phyloP scores from a whole-genome alignment of 305 asterid species.

The Andrographis paniculata region DNA sequence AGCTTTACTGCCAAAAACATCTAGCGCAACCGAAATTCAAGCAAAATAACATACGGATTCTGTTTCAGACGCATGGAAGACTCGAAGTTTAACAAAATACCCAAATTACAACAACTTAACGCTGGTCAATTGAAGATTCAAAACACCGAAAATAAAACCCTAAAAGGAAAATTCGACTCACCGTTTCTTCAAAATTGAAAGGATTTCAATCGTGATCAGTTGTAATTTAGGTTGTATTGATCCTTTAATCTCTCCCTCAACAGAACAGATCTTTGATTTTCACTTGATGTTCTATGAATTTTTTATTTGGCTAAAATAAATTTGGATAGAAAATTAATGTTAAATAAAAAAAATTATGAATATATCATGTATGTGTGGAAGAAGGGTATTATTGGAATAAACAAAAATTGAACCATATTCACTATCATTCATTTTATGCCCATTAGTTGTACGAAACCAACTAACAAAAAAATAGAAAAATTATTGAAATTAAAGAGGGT shows the following conservation, averaged over 20 bases:
- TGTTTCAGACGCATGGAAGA: slow-evolving; percentile 4
- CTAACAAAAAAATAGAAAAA: too few species aligned
- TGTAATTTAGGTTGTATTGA: slow-evolving; percentile 25
- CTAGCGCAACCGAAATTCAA: slow-evolving; percentile 7
- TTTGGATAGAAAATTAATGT: not conserved
- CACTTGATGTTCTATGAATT: slow-evolving; percentile 36
- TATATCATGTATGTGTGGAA: too few species aligned
- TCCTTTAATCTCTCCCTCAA: slow-evolving; percentile 17
- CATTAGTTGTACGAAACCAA: too few species aligned
- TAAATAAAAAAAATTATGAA: not conserved
- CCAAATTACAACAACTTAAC: slow-evolving; percentile 21
- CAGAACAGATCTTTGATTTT: slow-evolving; percentile 25
- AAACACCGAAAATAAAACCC: slow-evolving; percentile 22
- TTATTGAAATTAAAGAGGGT: too few species aligned
- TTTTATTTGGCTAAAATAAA: slow-evolving; percentile 22
- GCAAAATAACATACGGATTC: slow-evolving; percentile 14
- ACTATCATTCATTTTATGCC: too few species aligned
- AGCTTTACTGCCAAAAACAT: slow-evolving; percentile 1
- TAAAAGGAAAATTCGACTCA: slow-evolving; percentile 22
- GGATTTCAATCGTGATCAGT: slow-evolving; percentile 20
- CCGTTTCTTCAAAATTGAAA: slow-evolving; percentile 40
- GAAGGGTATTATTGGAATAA: too few species aligned
- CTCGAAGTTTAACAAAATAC: slow-evolving; percentile 23
- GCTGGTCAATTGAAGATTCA: slow-evolving; percentile 21
- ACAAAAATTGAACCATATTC: too few species aligned